Percentiles rank a stretch among this genome's conserved stretches.
These are phyloP conservation scores for Rubroshorea leprosula DNA, from an alignment of 345 rosid genomes.

Conservation along the genomic window DNA sequence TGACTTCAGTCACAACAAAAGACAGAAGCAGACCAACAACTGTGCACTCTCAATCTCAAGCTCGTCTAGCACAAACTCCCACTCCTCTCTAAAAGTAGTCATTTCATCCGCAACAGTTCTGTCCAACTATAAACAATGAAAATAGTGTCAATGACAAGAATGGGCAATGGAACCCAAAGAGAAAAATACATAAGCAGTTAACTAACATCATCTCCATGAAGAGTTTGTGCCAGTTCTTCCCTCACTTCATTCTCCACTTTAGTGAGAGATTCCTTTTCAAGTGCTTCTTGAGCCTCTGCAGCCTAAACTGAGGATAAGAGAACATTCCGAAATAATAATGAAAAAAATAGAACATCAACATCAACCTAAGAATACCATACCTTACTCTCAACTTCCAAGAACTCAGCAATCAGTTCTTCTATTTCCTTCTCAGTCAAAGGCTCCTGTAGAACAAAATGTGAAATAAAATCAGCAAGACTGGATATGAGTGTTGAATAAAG, in stretches of 20 bases:
- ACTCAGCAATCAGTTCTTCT: slow-evolving; percentile 77
- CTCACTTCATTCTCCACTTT: slow-evolving; percentile 83
- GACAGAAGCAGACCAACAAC: slow-evolving; percentile 71
- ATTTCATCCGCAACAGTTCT: slow-evolving; percentile 76
- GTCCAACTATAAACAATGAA: slow-evolving; percentile 48
- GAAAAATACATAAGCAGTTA: slow-evolving; percentile 19
- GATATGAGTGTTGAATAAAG: slow-evolving; percentile 1
- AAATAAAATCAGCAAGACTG: slow-evolving; percentile 10
- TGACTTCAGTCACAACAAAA: slow-evolving; percentile 19
- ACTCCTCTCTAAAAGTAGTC: slow-evolving; percentile 69
- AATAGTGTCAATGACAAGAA: slow-evolving; percentile 16
- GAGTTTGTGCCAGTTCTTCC: slow-evolving; percentile 73
- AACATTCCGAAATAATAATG: slow-evolving; percentile 19
- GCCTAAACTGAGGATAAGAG: slow-evolving; percentile 61
- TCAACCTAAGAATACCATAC: slow-evolving; percentile 34
- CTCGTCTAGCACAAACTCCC: slow-evolving; percentile 88
- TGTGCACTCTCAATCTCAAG: slow-evolving; percentile 86
- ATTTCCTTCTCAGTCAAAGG: slow-evolving; percentile 86
- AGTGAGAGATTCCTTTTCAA: slow-evolving; percentile 84
- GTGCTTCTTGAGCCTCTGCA: slow-evolving; percentile 98
- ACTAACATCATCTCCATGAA: slow-evolving; percentile 72
- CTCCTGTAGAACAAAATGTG: slow-evolving; percentile 37
- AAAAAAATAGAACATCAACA: slow-evolving; percentile 6
- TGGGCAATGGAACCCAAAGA: slow-evolving; percentile 3
- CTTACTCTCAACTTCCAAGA: slow-evolving; percentile 88